Base-by-base conservation (phyloP, 2,329 filamentous ascomycete species). In the Allantophomopsis lycopodina region DNA sequence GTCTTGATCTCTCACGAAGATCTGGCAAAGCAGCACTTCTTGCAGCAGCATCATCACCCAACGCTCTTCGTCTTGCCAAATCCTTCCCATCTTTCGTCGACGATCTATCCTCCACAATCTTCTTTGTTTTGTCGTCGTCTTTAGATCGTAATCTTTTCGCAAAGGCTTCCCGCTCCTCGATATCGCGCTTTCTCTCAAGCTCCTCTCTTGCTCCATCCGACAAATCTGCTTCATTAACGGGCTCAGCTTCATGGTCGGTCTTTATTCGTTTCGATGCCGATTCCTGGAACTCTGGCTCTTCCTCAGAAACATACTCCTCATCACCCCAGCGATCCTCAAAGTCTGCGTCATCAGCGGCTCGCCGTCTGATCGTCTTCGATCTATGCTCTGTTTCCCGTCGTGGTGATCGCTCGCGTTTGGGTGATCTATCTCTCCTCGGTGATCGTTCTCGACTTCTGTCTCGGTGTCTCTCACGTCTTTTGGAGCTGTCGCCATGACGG, bases 291-390 rank as follows among this genome's bases (percentile, higher is more conserved):
- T 82, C 77, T 2, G 65, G 64, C 37, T 69, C 67, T 20, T 64
- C 66, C 16, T 68, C 66, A 0, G 68, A 65, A 0, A 58, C 55
- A 18, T 64, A 63, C 49, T 84, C 82, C 52, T 88, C 82, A 50
- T 91, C 84, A 1, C 78, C 85, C 85, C 86, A 93, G 40, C 83
- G 67, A 52, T 87, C 81, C 36, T 87, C 81, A 47, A 81, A 79
- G 46, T 83, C 73, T 23, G 61, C 66, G 45, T 82, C 74, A 32
- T 63, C 66, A 5, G 53, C 51, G 37, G 67, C 65, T 44, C 65
- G 60, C 42, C 61, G 61, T 40, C 73, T 61, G 36, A 70, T 55
- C 44, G 71, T 71, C 53, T 66, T 72, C 13, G 63, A 60, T 18
- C 61, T 60, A 42, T 61, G 59, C 15, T 63, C 49, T 15, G 42